Evolutionary conservation across 176 grass and related monocot genomes (phyloP).

Genomic region (Musa troglodytarum): DNA sequence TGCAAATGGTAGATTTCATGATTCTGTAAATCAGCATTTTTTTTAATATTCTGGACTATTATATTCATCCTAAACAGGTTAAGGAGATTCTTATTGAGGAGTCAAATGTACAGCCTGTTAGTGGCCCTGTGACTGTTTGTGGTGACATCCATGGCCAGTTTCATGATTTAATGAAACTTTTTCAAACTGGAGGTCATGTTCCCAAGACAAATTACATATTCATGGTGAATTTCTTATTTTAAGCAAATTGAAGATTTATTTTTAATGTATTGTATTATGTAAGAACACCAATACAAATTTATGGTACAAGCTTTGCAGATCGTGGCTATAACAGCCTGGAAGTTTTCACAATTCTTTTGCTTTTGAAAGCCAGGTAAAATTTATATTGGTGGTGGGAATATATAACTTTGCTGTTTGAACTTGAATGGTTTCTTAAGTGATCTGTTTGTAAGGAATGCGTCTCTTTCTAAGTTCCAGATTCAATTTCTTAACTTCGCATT

Average conservation of each 20-base stretch:
- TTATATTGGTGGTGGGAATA: background rate
- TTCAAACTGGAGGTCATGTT: constrained; percentile 92
- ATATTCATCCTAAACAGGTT: constrained; percentile 34
- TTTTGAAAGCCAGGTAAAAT: constrained; percentile 93
- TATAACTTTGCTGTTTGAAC: too few relatives aligned
- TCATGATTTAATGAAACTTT: constrained; percentile 98
- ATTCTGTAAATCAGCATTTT: background rate
- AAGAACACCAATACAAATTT: background rate
- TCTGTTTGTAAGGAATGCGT: too few relatives aligned
- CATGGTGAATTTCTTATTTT: constrained; percentile 46
- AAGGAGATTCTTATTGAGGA: constrained; percentile 98
- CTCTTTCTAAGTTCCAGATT: too few relatives aligned
- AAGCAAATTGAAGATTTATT: background rate
- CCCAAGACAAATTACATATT: constrained; percentile 98
- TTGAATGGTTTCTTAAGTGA: too few relatives aligned
- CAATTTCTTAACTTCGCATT: too few relatives aligned
- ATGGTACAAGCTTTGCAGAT: constrained; percentile 56
- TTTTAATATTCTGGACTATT: background rate
- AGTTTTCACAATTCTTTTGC: constrained; percentile 93
- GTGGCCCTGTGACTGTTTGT: constrained; percentile 92
- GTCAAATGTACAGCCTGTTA: constrained; percentile 96
- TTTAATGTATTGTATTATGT: background rate
- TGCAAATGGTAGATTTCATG: background rate
- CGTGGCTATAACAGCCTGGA: constrained; percentile 95
- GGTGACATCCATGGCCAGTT: constrained; percentile 98